Conservation (phyloP, 139 green algal species). For the Spirogloea muscicola region DNA sequence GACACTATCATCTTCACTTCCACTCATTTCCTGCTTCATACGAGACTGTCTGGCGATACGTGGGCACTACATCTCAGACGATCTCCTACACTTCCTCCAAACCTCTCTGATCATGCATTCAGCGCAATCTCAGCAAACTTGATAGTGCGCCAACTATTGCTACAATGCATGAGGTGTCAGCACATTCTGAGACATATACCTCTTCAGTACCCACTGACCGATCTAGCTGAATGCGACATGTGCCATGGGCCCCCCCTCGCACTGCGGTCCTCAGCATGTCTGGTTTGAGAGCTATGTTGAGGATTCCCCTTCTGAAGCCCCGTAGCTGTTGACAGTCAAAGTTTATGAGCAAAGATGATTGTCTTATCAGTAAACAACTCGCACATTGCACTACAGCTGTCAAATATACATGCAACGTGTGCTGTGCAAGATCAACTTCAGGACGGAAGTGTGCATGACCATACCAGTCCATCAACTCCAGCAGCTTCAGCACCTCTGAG, state of each 20-base stretch:
- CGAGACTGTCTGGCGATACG: neutral
- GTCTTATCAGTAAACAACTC: neutral
- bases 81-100: neutral
- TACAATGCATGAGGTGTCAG: neutral
- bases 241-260: neutral
- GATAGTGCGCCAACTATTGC: neutral
- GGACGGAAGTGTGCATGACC: neutral
- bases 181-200: constrained; percentile 4
- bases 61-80: neutral
- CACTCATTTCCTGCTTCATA: neutral
- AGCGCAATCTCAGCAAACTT: too few species aligned
- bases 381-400: neutral
- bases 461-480: constrained; percentile 38
- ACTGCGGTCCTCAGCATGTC: constrained; percentile 8
- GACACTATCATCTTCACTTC: neutral
- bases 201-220: constrained; percentile 32
- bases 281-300: constrained; percentile 27
- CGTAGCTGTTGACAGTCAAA: constrained; percentile 1
- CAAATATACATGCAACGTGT: too few species aligned
- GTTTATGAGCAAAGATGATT: neutral
- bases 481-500: constrained; percentile 27
- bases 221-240: constrained; percentile 21
- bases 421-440: neutral
- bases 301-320: constrained; percentile 13
- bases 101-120: too few species aligned